Base-by-base conservation (phyloP, 441 rosid genomes). In the Jatropha multifida region DNA sequence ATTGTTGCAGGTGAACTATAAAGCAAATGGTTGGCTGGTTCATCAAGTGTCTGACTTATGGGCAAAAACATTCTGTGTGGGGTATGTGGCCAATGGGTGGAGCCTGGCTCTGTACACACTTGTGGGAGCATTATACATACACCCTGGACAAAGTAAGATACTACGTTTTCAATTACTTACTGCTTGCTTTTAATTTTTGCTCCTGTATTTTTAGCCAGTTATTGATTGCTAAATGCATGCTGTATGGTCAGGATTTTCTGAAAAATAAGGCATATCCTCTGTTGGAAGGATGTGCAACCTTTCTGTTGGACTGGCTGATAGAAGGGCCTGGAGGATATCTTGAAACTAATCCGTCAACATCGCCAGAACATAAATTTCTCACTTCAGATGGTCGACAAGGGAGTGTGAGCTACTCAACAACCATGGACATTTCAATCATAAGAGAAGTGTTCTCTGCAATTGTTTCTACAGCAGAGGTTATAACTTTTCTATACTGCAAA, bases 301-400 rank as follows among this genome's bases (percentile, higher is more conserved):
- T 96, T 94, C 84, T 96, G 78, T 79, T 96, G 84, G 98, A 92
- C 82, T 96, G 99, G 99, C 81, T 96, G 81, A 86, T 96, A 70
- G 91, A 96, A 80, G 97, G 94, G 60, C 86, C 76, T 49, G 92
- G 89, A 40, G 93, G 90, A 65, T 92, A 81, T 85, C 86, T 96
- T 49, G 96, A 88, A 81, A 96, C 98, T 68, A 96, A 91, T 74
- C 99, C 98, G 51, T 94, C 99, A 32, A 96, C 99, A 52, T 96
- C 98, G 54, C 99, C 98, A 5, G 98, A 96, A 76, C 99, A 96
- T 83, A 79, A 75, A 80, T 96, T 96, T 61, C 83, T 81, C 58
- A 88, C 92, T 77, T 96, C 98, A 8, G 90, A 90, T 83, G 98
- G 97, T 56, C 84, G 86, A 80, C 89, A 83, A 69, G 98, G 94